Evolutionary conservation across 2,329 filamentous ascomycete genomes (phyloP), one percentile per base, ranked within the genome.

Genomic region (Lasiodiplodia sp.): DNA sequence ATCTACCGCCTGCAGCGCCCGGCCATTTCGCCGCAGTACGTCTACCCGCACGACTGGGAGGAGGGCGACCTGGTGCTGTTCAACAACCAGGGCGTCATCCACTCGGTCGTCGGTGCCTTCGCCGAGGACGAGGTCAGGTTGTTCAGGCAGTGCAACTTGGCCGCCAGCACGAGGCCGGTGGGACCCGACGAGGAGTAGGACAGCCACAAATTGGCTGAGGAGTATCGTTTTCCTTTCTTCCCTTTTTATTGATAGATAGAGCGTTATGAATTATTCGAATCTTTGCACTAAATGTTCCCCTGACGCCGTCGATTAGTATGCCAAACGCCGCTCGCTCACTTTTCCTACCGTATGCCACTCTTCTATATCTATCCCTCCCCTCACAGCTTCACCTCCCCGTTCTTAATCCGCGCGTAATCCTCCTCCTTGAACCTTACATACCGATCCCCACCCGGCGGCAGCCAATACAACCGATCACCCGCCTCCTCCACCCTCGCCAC

Each of bases 131-230:
- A 94, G 81, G 88, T 93, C 38, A 81, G 92, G 55, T 77, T 94
- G 69, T 94, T 94, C 76, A 82, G 91, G 71, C 92, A 94, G 82
- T 94, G 92, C 79, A 94, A 94, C 77, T 83, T 94, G 78, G 91
- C 91, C n/a, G 88, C 86, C 3, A 90, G 86, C 53, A 58, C 53
- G 18, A 55, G 40, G 7, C 65, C 65, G 23, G 37, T 23, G 5
- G 65, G 65, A 8, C 65, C 65, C 12, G 65, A 67, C 7, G 65
- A 51, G 4, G 60, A 64, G 60, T 64, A n/a, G 14, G 31, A 47
- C 18, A 2, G n/a, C 18, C 7, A 18, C 6, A 44, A 2, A 44
- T 2, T 5, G 38, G 38, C 38, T 16, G 14, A 4, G 3, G 14
- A 18, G 7, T 21, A 16, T 21, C 6, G 6, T 47, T 21, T 11